Evolutionary conservation across 495 filamentous ascomycete genomes (phyloP).

Genomic region (Penicillium flavigenum): DNA sequence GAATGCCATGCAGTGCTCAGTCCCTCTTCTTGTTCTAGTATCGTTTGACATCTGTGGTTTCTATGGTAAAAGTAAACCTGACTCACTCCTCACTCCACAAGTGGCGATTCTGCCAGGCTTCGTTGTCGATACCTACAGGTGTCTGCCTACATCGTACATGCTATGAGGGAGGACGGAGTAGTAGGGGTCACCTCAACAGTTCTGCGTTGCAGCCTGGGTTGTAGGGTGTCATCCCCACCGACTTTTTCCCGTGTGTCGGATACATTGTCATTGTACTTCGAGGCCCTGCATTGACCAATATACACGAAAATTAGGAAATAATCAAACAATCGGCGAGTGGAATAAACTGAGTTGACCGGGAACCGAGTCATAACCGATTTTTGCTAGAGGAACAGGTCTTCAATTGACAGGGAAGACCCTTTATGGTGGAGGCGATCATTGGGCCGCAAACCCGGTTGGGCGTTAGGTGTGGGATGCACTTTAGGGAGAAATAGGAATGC

Average conservation of each 20-base stretch:
- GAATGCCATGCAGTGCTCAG: slow-evolving; percentile 12
- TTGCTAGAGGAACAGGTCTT: not conserved
- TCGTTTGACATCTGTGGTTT: slow-evolving; percentile 5
- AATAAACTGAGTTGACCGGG: not conserved
- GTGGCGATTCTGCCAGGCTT: slow-evolving; percentile 18
- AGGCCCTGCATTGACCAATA: not conserved
- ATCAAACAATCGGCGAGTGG: not conserved
- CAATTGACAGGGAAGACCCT: slow-evolving; percentile 10
- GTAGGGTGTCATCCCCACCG: slow-evolving; percentile 29
- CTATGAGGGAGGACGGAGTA: too few relatives aligned
- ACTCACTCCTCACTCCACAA: slow-evolving; percentile 8
- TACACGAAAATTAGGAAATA: not conserved
- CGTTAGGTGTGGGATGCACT: slow-evolving; percentile 4
- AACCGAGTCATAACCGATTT: slow-evolving; percentile 5
- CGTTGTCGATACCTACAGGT: not conserved
- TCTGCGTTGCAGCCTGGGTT: slow-evolving; percentile 1
- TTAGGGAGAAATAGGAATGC: slow-evolving; percentile 9
- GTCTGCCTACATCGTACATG: not conserved
- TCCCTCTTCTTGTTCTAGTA: slow-evolving; percentile 12
- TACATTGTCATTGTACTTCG: slow-evolving; percentile 24
- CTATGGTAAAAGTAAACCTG: not conserved
- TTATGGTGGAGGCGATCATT: slow-evolving; percentile 25
- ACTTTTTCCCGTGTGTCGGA: slow-evolving; percentile 24
- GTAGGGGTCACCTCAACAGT: not conserved
- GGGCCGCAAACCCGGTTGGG: slow-evolving; percentile 30